Conservation (phyloP, 345 rosid genomes). For the Brassica carinata region DNA sequence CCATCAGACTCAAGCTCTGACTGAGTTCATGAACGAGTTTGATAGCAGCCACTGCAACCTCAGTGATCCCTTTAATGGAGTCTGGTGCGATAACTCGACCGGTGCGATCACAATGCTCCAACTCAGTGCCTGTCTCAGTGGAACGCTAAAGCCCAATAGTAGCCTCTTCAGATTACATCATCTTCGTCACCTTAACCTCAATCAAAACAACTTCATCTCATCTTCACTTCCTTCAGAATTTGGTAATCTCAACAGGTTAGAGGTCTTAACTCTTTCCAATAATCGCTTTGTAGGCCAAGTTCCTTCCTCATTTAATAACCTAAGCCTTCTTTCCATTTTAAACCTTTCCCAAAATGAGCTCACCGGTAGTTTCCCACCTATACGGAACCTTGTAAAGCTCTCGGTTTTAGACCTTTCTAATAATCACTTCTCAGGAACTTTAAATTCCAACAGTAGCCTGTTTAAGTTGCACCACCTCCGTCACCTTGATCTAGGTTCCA, state of each 20-base stretch:
- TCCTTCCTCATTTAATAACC: too few species aligned
- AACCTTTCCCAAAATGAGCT: too few species aligned
- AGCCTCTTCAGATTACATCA: neutral
- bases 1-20: neutral
- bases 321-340: too few species aligned
- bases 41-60: neutral
- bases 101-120: neutral
- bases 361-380: too few species aligned
- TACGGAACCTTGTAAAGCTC: too few species aligned
- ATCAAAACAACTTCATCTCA: conserved; percentile 9
- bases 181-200: conserved; percentile 1
- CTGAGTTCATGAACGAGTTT: neutral
- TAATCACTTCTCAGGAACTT: neutral
- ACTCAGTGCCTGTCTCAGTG: neutral
- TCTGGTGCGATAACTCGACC: conserved; percentile 29
- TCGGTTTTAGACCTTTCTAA: too few species aligned
- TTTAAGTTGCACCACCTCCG: neutral
- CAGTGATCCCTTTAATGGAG: neutral
- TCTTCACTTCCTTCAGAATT: too few species aligned
- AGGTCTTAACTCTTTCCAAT: too few species aligned
- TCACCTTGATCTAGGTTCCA: neutral
- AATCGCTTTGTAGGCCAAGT: too few species aligned
- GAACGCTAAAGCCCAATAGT: neutral
- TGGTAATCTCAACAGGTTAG: too few species aligned
- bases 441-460: conserved; percentile 1